phyloP scores from a whole-genome alignment of 2,329 filamentous ascomycete species.

The Aspergillus bombycis region DNA sequence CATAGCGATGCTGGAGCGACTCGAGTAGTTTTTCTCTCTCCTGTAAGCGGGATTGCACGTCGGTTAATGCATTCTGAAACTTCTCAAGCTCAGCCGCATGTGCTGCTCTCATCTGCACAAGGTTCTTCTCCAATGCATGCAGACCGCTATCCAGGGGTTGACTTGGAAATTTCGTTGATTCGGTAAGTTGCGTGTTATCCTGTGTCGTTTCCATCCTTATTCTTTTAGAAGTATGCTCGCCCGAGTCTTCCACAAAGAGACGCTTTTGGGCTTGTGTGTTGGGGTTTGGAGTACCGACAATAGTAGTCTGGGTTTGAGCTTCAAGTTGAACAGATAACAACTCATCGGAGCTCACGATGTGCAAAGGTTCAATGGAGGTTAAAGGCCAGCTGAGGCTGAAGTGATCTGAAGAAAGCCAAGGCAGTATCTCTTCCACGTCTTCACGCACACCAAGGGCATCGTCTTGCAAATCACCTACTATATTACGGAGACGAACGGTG shows the following conservation, averaged over 20 bases:
- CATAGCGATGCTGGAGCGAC: conserved; percentile 49
- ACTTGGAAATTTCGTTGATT: conserved; percentile 35
- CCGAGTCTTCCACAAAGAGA: conserved; percentile 36
- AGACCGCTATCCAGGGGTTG: conserved; percentile 35
- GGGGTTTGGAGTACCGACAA: neutral
- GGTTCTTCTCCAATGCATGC: conserved; percentile 31
- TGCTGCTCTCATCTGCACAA: conserved; percentile 35
- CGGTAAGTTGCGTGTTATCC: conserved; percentile 41
- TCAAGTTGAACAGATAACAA: conserved; percentile 21
- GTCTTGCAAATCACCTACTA: conserved; percentile 46
- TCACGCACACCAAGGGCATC: conserved; percentile 45
- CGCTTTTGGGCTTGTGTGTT: conserved; percentile 31
- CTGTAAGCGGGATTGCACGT: conserved; percentile 31
- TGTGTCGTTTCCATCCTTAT: conserved; percentile 40
- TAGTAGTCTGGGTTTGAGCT: conserved; percentile 7
- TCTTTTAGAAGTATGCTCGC: conserved; percentile 39
- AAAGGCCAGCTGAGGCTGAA: conserved; percentile 43
- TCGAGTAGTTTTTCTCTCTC: conserved; percentile 39
- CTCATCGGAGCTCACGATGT: conserved; percentile 35
- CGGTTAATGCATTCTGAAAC: conserved; percentile 32
- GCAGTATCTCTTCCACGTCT: conserved; percentile 42
- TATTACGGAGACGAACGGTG: conserved; percentile 35
- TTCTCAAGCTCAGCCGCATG: conserved; percentile 36
- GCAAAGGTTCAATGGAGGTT: conserved; percentile 41
- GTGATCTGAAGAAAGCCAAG: conserved; percentile 38